A percentile compares a stretch with the other conserved stretches of the same genome.
Conservation (phyloP, 805 yeast species). For the Yamadazyma tumulicola region DNA sequence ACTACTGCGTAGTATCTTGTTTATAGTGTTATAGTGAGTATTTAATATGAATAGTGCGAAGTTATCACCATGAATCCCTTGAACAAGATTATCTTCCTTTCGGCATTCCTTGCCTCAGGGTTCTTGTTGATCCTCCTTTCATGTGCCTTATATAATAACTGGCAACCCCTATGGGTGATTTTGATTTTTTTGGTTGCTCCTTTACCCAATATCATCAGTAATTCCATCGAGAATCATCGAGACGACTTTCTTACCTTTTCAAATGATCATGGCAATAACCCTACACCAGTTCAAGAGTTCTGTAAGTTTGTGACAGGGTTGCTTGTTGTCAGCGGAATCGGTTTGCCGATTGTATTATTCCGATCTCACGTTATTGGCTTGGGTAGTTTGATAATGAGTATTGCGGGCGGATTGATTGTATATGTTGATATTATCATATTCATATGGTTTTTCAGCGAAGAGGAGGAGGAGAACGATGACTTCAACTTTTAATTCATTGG, state of each 20-base stretch:
- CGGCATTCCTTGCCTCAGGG: constrained; percentile 45
- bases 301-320: constrained; percentile 39
- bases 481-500: constrained; percentile 42
- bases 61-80: constrained; percentile 37
- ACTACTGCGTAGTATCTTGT: constrained; percentile 1
- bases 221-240: constrained; percentile 33
- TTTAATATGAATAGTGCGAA: background rate
- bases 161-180: constrained; percentile 42
- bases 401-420: constrained; percentile 42
- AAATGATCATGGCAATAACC: constrained; percentile 35
- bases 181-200: constrained; percentile 42
- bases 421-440: constrained; percentile 41
- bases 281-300: constrained; percentile 36
- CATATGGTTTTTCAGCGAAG: constrained; percentile 45
- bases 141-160: constrained; percentile 43
- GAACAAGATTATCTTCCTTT: constrained; percentile 43
- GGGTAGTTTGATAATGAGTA: constrained; percentile 43
- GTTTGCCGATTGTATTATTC: constrained; percentile 40
- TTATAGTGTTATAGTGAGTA: constrained; percentile 5
- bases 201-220: constrained; percentile 39
- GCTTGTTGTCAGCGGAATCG: constrained; percentile 41
- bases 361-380: constrained; percentile 34
- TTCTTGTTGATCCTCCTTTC: constrained; percentile 41
- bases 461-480: constrained; percentile 43
- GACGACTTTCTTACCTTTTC: constrained; percentile 44